Evolutionary conservation across 2,329 filamentous ascomycete genomes (phyloP), one percentile per base, ranked within the genome.

Genomic region (Chrysosporium queenslandicum): DNA sequence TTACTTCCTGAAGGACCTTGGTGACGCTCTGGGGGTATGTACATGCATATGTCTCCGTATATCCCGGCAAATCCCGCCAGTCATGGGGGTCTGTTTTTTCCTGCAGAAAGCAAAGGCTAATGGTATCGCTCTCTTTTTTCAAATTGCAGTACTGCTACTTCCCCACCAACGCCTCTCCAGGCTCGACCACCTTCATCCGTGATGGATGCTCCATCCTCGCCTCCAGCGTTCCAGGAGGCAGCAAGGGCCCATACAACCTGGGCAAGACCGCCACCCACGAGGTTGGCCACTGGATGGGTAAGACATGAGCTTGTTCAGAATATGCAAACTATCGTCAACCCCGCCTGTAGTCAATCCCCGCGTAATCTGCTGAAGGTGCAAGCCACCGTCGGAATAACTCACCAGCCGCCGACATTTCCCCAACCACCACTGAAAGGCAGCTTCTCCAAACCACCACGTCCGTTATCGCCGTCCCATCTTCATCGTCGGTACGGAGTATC

Each of bases 241-340:
- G 37, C 34, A 50, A 46, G 32, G 37, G 34, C 43, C 45, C 46
- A 27, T 59, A 57, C 53, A 57, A 63, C 53, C 39, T 58, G 27
- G 63, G 62, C 39, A 58, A 61, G 52, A 65, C 64, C 1, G 52
- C 60, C 5, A 61, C 59, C 21, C 65, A 67, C 55, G 65, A 66
- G 54, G 55, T 62, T 27, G 64, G 65, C 9, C 65, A 67, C 52
- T 66, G 61, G 62, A 50, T 67, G 21, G 65, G 65, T 55, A 53
- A 42, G 53, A n/a, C n/a, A n/a, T n/a, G n/a, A n/a, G n/a, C n/a
- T n/a, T n/a, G n/a, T n/a, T n/a, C n/a, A n/a, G n/a, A n/a, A n/a
- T n/a, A n/a, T n/a, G n/a, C n/a, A n/a, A n/a, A n/a, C n/a, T n/a
- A n/a, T n/a, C n/a, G n/a, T n/a, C n/a, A n/a, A n/a, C n/a, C n/a